Percentiles rank a stretch among this genome's conserved stretches.
These are phyloP conservation scores for Phytophthora crassamura DNA, from an alignment of 352 stramenopile genomes.

Conservation along the genomic window DNA sequence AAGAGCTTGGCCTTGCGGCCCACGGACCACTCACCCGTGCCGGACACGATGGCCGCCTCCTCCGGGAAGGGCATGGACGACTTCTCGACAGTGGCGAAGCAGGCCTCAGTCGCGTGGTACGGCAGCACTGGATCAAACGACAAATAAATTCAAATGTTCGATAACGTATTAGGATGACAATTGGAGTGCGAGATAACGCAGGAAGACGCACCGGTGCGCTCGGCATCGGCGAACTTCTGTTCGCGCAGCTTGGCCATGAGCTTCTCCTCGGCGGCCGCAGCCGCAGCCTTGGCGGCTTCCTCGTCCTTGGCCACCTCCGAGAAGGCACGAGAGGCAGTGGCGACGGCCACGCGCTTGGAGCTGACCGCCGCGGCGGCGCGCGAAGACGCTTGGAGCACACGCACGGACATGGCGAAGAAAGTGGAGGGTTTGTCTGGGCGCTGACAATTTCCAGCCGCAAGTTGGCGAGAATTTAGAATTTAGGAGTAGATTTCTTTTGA, in stretches of 20 bases:
- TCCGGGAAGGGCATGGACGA: conserved; percentile 65
- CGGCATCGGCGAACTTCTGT: conserved; percentile 52
- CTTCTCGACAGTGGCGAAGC: conserved; percentile 56
- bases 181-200: background rate
- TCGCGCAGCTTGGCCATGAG: conserved; percentile 62
- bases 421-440: background rate
- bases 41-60: conserved; percentile 70
- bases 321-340: conserved; percentile 40
- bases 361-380: conserved; percentile 16
- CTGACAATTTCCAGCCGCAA: conserved; percentile 30
- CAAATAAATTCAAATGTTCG: too few species aligned
- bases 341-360: conserved; percentile 23
- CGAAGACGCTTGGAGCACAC: conserved; percentile 48
- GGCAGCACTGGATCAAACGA: conserved; percentile 56
- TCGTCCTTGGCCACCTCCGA: conserved; percentile 56
- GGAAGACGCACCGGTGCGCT: conserved; percentile 54
- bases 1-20: conserved; percentile 79
- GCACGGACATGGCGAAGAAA: conserved; percentile 42
- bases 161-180: too few species aligned
- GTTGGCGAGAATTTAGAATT: conserved; percentile 20
- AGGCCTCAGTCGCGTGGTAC: conserved; percentile 58
- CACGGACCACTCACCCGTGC: conserved; percentile 63
- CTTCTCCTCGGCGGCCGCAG: conserved; percentile 39
- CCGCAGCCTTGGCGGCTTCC: conserved; percentile 47
- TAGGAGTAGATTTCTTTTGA: conserved; percentile 7